Evolutionary conservation across 1,284 basidiomycete species (phyloP), one percentile per base, ranked within the genome.

Genomic region (Heterobasidion irregulare): DNA sequence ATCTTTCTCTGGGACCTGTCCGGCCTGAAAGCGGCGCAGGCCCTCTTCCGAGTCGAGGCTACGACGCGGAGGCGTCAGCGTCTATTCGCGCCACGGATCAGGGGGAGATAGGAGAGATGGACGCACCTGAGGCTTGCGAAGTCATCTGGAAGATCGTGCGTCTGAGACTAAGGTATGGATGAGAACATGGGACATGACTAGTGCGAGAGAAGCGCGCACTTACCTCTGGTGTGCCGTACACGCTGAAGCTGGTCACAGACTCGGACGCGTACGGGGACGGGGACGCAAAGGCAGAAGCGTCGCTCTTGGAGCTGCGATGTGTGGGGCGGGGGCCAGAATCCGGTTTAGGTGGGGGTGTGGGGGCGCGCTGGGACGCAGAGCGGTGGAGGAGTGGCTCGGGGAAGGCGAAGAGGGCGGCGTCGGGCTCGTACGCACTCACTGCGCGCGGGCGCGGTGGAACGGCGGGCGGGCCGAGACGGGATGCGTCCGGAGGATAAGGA

Each of bases 1-100:
- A 55, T 90, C 83, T 10, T 71, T 72, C 47, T 83, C 81, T 4
- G 73, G 64, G 7, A 90, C 70, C 56, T 81, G 70, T 33, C 82
- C 82, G 0, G 70, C 67, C 63, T 91, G 88, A 63, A 91, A 90
- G 34, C 72, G 76, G 48, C 68, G 71, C 9, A 90, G 66, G 43
- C 75, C 78, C 63, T 87, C 85, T 58, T 84, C 82, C n/a, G 82
- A 79, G 53, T 80, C 72, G 35, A 87, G 69, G 51, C 78, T 82
- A 2, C 10, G n/a, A 41, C 4, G 26, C 3, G 26, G 26, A 5
- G 4, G 26, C 26, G 26, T 26, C 26, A 26, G 26, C 26, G 26
- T 26, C 26, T 26, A 26, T 1, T 26, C 26, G 26, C 26, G 26
- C 26, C 26, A 26, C 26, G 26, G 26, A 26, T 26, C 26, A 26